Percentiles rank a stretch among this genome's conserved stretches.
Evolutionary conservation across 2,329 filamentous ascomycete genomes (phyloP).

Genomic region (Sporothrix schenckii): DNA sequence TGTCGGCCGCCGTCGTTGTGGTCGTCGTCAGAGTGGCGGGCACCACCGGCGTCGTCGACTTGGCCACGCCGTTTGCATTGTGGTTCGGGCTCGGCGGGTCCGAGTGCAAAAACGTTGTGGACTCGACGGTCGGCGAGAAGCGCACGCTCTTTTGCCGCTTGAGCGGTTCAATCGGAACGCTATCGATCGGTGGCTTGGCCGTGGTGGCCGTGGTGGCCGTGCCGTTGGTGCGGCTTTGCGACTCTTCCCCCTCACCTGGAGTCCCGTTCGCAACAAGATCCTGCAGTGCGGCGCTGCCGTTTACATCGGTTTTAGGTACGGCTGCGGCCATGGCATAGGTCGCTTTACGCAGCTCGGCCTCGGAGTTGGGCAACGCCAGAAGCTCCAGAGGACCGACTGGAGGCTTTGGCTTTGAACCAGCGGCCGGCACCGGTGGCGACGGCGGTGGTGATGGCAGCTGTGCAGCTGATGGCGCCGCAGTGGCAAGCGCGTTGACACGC

Average conservation of each 20-base stretch:
- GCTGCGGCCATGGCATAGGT: not conserved
- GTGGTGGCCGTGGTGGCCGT: not conserved
- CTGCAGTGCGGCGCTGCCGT: constrained; percentile 10
- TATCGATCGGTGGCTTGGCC: not conserved
- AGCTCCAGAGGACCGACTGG: constrained; percentile 54
- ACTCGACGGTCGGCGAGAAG: constrained; percentile 69
- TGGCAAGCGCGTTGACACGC: not conserved
- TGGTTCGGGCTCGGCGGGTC: constrained; percentile 55
- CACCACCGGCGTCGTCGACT: not conserved
- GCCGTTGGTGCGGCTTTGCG: not conserved
- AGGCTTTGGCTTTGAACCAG: constrained; percentile 33
- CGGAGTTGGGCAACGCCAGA: constrained; percentile 60
- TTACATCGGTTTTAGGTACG: not conserved
- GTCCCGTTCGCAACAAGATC: constrained; percentile 17
- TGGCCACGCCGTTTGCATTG: not conserved
- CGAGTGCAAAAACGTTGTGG: constrained; percentile 59
- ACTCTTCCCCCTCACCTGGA: not conserved
- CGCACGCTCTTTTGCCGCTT: constrained; percentile 67
- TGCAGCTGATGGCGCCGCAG: not conserved
- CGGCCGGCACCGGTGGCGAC: not conserved
- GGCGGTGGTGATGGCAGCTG: constrained; percentile 12
- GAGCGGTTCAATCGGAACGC: constrained; percentile 28
- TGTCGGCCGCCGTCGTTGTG: constrained; percentile 32
- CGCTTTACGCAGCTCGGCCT: constrained; percentile 42
- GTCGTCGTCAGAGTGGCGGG: not conserved